Conservation (phyloP, 2,329 filamentous ascomycete species). For the Ophiostoma populinum region DNA sequence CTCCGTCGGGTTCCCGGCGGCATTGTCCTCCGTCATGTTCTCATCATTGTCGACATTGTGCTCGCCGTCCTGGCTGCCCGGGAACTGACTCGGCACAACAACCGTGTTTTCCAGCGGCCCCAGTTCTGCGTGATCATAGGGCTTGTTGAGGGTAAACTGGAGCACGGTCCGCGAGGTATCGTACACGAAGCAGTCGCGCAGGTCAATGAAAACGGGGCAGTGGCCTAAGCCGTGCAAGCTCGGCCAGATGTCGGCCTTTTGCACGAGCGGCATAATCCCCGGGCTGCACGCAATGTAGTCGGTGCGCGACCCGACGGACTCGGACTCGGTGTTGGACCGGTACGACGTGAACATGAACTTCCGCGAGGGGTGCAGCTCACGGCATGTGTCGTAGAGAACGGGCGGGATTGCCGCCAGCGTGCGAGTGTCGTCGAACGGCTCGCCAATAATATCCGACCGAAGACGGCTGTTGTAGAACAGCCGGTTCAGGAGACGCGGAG, state of each 20-base stretch:
- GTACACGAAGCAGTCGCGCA: conserved; percentile 47
- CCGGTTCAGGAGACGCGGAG: conserved; percentile 69
- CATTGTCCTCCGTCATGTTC: conserved; percentile 21
- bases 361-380: conserved; percentile 63
- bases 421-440: background rate
- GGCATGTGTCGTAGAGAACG: conserved; percentile 68
- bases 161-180: conserved; percentile 28
- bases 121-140: too few relatives aligned
- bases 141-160: conserved; percentile 68
- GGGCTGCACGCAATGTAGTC: conserved; percentile 82
- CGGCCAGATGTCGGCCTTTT: conserved; percentile 69
- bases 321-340: conserved; percentile 91
- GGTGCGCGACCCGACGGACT: conserved; percentile 82
- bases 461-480: conserved; percentile 52
- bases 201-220: conserved; percentile 71
- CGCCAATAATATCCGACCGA: conserved; percentile 32
- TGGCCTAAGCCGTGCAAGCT: conserved; percentile 91
- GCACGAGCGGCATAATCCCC: conserved; percentile 53
- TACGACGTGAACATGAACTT: conserved; percentile 92
- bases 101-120: too few relatives aligned
- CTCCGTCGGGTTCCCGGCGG: conserved; percentile 25
- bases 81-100: too few relatives aligned
- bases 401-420: conserved; percentile 21
- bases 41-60: too few relatives aligned
- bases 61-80: too few relatives aligned